phyloP scores from a whole-genome alignment of 2,329 filamentous ascomycete species.

The Ceratocystiopsis sp. region DNA sequence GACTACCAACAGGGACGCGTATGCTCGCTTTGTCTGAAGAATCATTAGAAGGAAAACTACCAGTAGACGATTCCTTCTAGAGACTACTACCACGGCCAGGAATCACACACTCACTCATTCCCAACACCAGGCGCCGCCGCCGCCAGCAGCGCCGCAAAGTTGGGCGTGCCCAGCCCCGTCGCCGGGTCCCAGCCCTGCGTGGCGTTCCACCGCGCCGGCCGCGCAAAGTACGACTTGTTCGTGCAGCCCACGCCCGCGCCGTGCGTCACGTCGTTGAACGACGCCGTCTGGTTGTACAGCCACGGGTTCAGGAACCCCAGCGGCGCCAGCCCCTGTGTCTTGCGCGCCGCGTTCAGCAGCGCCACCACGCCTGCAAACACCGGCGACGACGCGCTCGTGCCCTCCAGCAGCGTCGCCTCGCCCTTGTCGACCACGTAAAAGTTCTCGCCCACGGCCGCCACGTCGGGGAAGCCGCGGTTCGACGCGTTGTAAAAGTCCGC shows the following conservation, averaged over 20 bases:
- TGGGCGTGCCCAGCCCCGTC: slow-evolving; percentile 15
- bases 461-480: slow-evolving; percentile 29
- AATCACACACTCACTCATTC: not conserved
- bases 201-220: slow-evolving; percentile 14
- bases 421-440: slow-evolving; percentile 14
- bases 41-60: no score
- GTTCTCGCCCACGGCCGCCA: slow-evolving; percentile 34
- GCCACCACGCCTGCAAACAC: slow-evolving; percentile 25
- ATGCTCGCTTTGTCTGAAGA: no score
- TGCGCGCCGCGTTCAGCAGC: slow-evolving; percentile 25
- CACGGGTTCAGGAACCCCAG: slow-evolving; percentile 29
- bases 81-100: no score
- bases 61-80: no score
- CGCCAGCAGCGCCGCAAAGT: slow-evolving; percentile 7
- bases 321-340: slow-evolving; percentile 17
- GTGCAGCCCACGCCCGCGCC: slow-evolving; percentile 13
- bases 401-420: slow-evolving; percentile 7
- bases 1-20: no score
- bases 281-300: slow-evolving; percentile 16
- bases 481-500: slow-evolving; percentile 23
- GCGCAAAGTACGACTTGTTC: slow-evolving; percentile 4
- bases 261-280: slow-evolving; percentile 14
- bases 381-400: slow-evolving; percentile 22
- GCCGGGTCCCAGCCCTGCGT: slow-evolving; percentile 18
- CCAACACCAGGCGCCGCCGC: slow-evolving; percentile 6